These are phyloP conservation scores for Turnera subulata DNA, from an alignment of 345 rosid species.

Conservation along the genomic window DNA sequence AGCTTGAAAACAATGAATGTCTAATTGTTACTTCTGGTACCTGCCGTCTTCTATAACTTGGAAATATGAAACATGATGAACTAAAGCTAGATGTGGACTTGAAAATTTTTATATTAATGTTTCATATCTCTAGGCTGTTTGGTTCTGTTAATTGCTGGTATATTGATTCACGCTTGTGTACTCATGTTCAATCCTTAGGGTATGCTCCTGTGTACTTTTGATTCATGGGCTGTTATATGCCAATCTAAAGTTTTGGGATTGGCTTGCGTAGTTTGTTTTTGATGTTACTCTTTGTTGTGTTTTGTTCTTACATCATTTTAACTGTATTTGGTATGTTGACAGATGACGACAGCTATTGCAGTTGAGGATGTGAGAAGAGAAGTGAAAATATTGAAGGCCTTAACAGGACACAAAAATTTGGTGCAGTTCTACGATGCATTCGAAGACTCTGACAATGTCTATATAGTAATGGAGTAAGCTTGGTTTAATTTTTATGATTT, in stretches of 20 bases:
- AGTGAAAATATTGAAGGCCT: conserved; percentile 78
- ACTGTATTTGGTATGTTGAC: conserved; percentile 21
- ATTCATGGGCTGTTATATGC: neutral
- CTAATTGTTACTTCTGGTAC: no score
- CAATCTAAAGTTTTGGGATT: neutral
- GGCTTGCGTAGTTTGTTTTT: conserved; percentile 4
- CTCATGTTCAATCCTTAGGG: neutral
- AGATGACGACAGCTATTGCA: conserved; percentile 97
- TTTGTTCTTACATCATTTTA: neutral
- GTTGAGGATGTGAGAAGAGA: conserved; percentile 97
- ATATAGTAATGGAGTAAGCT: conserved; percentile 91
- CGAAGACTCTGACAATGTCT: conserved; percentile 81
- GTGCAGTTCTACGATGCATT: conserved; percentile 84
- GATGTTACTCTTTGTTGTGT: neutral
- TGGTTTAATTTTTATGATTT: neutral
- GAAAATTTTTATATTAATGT: no score
- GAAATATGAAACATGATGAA: no score
- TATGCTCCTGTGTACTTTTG: neutral
- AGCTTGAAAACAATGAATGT: no score
- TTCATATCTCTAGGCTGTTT: no score
- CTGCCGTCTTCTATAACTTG: no score
- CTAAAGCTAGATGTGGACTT: no score
- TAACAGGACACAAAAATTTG: conserved; percentile 84
- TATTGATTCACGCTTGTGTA: neutral
- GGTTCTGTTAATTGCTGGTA: neutral